Evolutionary conservation across 1,284 basidiomycete species (phyloP), one percentile per base, ranked within the genome.

Genomic region (Boletus austroedulis): DNA sequence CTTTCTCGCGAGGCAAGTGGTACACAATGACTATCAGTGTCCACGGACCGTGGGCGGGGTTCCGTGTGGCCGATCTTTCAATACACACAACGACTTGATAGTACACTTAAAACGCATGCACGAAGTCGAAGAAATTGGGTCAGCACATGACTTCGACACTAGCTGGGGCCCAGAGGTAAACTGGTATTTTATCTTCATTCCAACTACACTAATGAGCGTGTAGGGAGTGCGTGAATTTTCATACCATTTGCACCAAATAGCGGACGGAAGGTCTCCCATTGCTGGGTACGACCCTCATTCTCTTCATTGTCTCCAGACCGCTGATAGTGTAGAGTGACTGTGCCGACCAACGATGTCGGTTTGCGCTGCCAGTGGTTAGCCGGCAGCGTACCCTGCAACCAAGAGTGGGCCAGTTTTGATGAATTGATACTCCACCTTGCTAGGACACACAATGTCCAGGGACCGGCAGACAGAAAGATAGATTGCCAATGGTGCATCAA

Each of bases 291-390:
- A 1, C 4, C 5, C 2, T 38, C 29, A 4, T 38, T 32, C 7
- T 24, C 5, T 34, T 14, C 7, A 2, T 12, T 19, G 17, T 23
- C 6, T 4, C 15, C 15, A 17, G 36, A 12, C 2, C n/a, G 11
- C 32, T 61, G 26, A 69, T 1, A 5, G 2, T 23, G 29, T 19
- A 70, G 68, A 14, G 14, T 2, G 14, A 7, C 28, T 29, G 29
- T 15, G 4, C 0, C n/a, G 3, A 26, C 17, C 3, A 38, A 17
- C 31, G 10, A 50, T 12, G 0, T 1, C 24, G 2, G 6, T 4
- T 23, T 2, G 4, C 38, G 3, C 7, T 68, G 63, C 46, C 11
- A 9, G 4, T 69, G 67, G 65, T 2, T 17, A 9, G 46, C 15
- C 2, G 23, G 10, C 0, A 21, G 2, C 2, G n/a, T 29, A 0